Evolutionary conservation across 768 basidiomycete genomes (phyloP), one percentile per base, ranked within the genome.

Genomic region (Myochromella boudieri): DNA sequence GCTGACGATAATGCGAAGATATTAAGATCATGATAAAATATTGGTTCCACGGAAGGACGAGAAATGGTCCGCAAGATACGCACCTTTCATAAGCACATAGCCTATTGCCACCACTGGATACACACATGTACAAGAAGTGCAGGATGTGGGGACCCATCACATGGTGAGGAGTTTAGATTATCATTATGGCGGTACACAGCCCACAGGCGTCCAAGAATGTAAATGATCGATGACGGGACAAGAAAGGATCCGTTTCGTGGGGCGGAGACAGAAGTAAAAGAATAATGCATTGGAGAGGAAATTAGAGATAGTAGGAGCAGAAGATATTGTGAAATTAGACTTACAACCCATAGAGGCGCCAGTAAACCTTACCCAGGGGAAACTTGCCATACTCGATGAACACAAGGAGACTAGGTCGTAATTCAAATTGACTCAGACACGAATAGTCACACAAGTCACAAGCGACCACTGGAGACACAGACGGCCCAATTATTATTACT

Each of bases 71-170:
- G 59, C n/a, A 34, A 26, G 38, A 44, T 29, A 44, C 71, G 65
- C 60, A 83, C 82, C 75, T 66, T 74, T 80, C 82, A 85, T 85
- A 44, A 78, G 61, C 42, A 68, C 52, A 63, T 81, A 84, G 27
- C 82, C 82, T 49, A 76, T 56, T 32, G 75, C 71, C 67, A 78
- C 71, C 52, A 82, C 82, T 84, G 57, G 27, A 12, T 17, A n/a
- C 14, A 34, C 42, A 24, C 43, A 20, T 15, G 48, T 18, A 37
- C 29, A 32, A 32, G 45, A 21, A 27, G 22, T 37, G 26, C 32
- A 34, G 42, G 26, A 37, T 26, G 47, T n/a, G 29, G 17, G 17
- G 44, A 27, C 37, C 9, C 25, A 45, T 49, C 51, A 56, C 48
- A 52, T 53, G 51, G 28, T n/a, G n/a, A n/a, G n/a, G n/a, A n/a